phyloP scores from a whole-genome alignment of 495 filamentous ascomycete species.

The Tuber umbilicatum region DNA sequence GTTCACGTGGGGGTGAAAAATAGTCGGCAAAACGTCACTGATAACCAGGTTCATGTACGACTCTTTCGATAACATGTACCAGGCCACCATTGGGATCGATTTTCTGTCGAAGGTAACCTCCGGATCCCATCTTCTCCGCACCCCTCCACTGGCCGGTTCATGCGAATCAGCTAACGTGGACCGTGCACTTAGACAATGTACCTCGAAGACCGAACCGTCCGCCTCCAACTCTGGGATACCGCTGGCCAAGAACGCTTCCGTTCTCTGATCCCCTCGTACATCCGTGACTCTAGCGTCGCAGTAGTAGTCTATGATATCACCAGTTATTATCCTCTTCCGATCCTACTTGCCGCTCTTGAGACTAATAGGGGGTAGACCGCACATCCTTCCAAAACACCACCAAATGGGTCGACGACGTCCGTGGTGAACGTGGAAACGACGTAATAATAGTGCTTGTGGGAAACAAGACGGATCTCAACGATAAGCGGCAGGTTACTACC shows the following conservation, averaged over 20 bases:
- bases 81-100: conserved; percentile 98
- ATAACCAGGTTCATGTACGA: conserved; percentile 99
- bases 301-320: conserved; percentile 99
- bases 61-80: conserved; percentile 99
- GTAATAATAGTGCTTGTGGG: conserved; percentile 98
- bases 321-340: conserved; percentile 48
- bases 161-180: conserved; percentile 12
- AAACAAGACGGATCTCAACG: conserved; percentile 97
- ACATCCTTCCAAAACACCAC: conserved; percentile 96
- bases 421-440: conserved; percentile 91
- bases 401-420: conserved; percentile 99
- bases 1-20: conserved; percentile 17
- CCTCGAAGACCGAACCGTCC: conserved; percentile 94
- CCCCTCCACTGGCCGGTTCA: neutral
- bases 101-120: conserved; percentile 84
- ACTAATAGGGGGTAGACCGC: conserved; percentile 50
- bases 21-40: conserved; percentile 96
- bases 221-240: conserved; percentile 96
- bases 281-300: conserved; percentile 91
- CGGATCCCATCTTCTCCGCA: conserved; percentile 12
- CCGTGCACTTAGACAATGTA: conserved; percentile 79
- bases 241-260: conserved; percentile 96
- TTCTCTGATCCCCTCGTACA: conserved; percentile 94
- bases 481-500: conserved; percentile 93
- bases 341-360: neutral